Conservation (phyloP, 148 eudicot genomes). For the Camellia lanceoleosa region DNA sequence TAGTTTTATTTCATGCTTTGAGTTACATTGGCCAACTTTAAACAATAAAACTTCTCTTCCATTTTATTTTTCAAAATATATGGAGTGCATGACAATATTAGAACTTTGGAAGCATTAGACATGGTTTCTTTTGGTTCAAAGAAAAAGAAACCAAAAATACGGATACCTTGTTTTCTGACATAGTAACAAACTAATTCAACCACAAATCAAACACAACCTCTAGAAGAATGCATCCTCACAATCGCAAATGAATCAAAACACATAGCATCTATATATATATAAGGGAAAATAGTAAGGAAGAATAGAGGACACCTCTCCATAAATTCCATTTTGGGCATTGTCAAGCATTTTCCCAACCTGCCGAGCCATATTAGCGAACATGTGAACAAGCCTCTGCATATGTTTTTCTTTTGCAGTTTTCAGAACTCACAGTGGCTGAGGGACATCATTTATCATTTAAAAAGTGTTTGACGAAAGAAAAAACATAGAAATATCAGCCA, state of each 20-base stretch:
- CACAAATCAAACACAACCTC: too few species aligned
- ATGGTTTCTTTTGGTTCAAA: too few species aligned
- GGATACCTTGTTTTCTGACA: too few species aligned
- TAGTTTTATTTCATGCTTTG: too few species aligned
- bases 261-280: neutral
- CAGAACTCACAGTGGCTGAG: constrained; percentile 87
- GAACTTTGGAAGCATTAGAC: too few species aligned
- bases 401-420: constrained; percentile 61
- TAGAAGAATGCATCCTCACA: too few species aligned
- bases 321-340: constrained; percentile 14
- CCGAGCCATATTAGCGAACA: constrained; percentile 87
- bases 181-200: too few species aligned
- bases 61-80: too few species aligned
- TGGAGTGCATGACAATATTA: too few species aligned
- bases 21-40: too few species aligned
- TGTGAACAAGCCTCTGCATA: constrained; percentile 57
- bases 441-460: neutral
- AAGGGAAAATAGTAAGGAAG: neutral
- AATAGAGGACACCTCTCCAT: constrained; percentile 38
- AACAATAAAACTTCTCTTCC: too few species aligned
- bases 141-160: too few species aligned
- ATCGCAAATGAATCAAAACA: neutral
- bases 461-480: neutral
- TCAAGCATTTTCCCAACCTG: constrained; percentile 45
- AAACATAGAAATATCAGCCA: neutral